phyloP scores from a whole-genome alignment of 2,329 filamentous ascomycete species.

The Aspergillus quadrilineatus region DNA sequence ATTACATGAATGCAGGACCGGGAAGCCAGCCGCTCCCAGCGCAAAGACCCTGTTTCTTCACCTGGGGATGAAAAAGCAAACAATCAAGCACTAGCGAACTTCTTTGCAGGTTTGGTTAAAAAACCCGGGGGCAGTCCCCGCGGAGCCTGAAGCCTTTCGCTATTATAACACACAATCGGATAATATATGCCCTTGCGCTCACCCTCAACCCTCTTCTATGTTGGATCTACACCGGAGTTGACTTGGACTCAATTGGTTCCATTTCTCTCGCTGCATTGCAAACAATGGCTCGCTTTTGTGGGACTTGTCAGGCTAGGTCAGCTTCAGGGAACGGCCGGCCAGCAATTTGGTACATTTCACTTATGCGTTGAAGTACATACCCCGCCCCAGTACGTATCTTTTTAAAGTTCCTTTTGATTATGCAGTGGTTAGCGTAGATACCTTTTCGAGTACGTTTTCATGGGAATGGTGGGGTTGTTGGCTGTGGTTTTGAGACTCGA shows the following conservation, averaged over 20 bases:
- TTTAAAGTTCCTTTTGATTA: constrained; percentile 12
- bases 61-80: constrained; percentile 52
- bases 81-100: constrained; percentile 59
- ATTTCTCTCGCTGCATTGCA: background rate
- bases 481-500: constrained; percentile 8
- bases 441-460: constrained; percentile 13
- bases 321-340: background rate
- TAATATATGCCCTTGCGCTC: background rate
- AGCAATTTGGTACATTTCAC: constrained; percentile 2
- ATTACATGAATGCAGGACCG: constrained; percentile 36
- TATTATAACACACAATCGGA: constrained; percentile 11
- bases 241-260: background rate
- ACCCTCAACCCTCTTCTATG: background rate
- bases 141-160: constrained; percentile 32
- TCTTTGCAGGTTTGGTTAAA: constrained; percentile 61
- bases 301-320: background rate
- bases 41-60: constrained; percentile 34
- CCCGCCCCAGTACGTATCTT: constrained; percentile 2
- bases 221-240: constrained; percentile 6
- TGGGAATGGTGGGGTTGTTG: constrained; percentile 6
- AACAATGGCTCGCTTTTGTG: background rate
- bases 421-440: constrained; percentile 15
- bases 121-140: constrained; percentile 44
- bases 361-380: constrained; percentile 12
- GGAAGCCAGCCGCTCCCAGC: constrained; percentile 42